These are phyloP conservation scores for Euphorbia schlechtendalii DNA, from an alignment of 441 rosid species.

Conservation along the genomic window DNA sequence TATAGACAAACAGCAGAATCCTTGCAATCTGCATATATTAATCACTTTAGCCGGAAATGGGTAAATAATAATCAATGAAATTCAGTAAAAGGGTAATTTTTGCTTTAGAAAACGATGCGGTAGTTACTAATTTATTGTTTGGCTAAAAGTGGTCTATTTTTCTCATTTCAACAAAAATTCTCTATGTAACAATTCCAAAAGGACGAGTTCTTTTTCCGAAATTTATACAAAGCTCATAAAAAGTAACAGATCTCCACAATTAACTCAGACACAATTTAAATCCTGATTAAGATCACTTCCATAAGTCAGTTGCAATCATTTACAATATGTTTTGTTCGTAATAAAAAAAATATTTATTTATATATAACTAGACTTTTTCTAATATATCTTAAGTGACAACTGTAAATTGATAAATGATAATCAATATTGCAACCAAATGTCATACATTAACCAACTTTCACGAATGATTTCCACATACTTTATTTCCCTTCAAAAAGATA, in stretches of 20 bases:
- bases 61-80: not conserved
- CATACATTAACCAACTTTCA: not conserved
- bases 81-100: not conserved
- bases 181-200: too few relatives aligned
- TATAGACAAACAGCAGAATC: conserved; percentile 35
- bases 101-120: not conserved
- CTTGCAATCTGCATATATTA: conserved; percentile 36
- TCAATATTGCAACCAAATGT: not conserved
- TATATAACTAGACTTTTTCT: not conserved
- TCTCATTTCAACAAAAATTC: not conserved
- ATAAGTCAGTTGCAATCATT: not conserved
- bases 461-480: not conserved
- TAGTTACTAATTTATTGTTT: not conserved
- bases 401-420: not conserved
- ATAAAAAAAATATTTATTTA: too few relatives aligned
- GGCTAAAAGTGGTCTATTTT: not conserved
- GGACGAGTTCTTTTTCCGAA: not conserved
- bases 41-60: not conserved
- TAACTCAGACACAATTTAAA: not conserved
- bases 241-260: not conserved
- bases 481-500: not conserved
- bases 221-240: not conserved
- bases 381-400: not conserved
- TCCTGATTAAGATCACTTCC: not conserved
- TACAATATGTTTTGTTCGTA: too few relatives aligned